A percentile compares a stretch with the other conserved stretches of the same genome.
phyloP scores from a whole-genome alignment of 2,329 filamentous ascomycete species.

The Malbranchea zuffiana region DNA sequence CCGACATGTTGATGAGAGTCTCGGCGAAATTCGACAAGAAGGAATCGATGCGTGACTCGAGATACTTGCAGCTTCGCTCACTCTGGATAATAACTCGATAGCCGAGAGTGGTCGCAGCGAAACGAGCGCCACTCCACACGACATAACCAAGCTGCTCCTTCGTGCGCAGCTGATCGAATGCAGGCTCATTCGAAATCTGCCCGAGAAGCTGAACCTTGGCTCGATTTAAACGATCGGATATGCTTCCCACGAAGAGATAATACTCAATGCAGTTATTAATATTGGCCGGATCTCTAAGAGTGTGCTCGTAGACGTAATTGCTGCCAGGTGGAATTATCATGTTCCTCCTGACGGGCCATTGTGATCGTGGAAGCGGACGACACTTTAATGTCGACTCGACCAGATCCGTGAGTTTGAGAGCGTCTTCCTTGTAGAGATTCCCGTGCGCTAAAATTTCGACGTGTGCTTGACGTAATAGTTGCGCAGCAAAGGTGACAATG shows the following conservation, averaged over 20 bases:
- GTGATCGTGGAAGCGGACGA: constrained; percentile 58
- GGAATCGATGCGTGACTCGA: constrained; percentile 76
- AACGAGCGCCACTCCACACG: constrained; percentile 70
- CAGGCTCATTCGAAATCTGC: constrained; percentile 85
- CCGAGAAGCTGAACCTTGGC: constrained; percentile 72
- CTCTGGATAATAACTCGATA: constrained; percentile 90
- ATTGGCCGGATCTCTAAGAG: constrained; percentile 74
- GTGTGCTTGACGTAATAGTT: constrained; percentile 71
- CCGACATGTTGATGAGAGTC: constrained; percentile 62
- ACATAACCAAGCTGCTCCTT: constrained; percentile 98
- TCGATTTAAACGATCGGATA: constrained; percentile 56
- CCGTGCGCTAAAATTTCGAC: constrained; percentile 83
- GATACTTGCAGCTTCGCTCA: constrained; percentile 69
- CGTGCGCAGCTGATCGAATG: constrained; percentile 87
- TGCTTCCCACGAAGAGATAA: constrained; percentile 58
- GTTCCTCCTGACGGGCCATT: constrained; percentile 70
- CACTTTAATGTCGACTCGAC: constrained; percentile 69
- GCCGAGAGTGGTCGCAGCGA: constrained; percentile 65
- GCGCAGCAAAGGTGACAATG: constrained; percentile 65
- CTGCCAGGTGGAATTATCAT: constrained; percentile 66
- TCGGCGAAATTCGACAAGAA: constrained; percentile 62
- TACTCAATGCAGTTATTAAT: constrained; percentile 81
- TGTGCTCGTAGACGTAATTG: constrained; percentile 74
- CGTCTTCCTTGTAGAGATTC: constrained; percentile 90
- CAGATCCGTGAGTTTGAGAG: constrained; percentile 70